Evolutionary conservation across 2,329 filamentous ascomycete genomes (phyloP).

Genomic region (Orbilia javanica): DNA sequence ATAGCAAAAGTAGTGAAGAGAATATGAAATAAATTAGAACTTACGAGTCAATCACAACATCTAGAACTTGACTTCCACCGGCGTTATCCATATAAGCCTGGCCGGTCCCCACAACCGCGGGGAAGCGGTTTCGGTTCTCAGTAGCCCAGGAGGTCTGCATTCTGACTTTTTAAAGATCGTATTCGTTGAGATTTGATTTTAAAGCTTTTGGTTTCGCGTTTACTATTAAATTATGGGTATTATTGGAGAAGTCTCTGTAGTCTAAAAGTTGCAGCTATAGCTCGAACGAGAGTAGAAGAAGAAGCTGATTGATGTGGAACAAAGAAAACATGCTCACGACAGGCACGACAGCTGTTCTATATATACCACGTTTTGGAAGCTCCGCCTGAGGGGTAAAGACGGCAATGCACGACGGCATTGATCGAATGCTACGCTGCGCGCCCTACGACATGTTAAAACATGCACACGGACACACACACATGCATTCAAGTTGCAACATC

Average conservation of each 20-base stretch:
- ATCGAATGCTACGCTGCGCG: neutral
- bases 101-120: conserved; percentile 38
- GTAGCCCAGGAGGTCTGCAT: conserved; percentile 52
- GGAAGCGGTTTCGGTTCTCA: conserved; percentile 36
- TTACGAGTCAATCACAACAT: conserved; percentile 76
- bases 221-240: neutral
- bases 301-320: too few relatives aligned
- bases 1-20: too few relatives aligned
- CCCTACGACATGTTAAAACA: neutral
- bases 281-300: too few relatives aligned
- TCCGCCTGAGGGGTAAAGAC: neutral
- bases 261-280: too few relatives aligned
- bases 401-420: neutral
- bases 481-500: neutral
- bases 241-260: too few relatives aligned
- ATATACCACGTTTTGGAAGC: neutral
- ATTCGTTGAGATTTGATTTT: neutral
- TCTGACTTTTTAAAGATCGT: neutral
- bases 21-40: conserved; percentile 59
- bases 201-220: neutral
- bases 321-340: neutral
- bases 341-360: too few relatives aligned
- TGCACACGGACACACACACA: neutral
- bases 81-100: conserved; percentile 76
- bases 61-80: conserved; percentile 78